A percentile compares a stretch with the other conserved stretches of the same genome.
Evolutionary conservation across 352 stramenopile species (phyloP).

Genomic region (Pythium apleroticum): DNA sequence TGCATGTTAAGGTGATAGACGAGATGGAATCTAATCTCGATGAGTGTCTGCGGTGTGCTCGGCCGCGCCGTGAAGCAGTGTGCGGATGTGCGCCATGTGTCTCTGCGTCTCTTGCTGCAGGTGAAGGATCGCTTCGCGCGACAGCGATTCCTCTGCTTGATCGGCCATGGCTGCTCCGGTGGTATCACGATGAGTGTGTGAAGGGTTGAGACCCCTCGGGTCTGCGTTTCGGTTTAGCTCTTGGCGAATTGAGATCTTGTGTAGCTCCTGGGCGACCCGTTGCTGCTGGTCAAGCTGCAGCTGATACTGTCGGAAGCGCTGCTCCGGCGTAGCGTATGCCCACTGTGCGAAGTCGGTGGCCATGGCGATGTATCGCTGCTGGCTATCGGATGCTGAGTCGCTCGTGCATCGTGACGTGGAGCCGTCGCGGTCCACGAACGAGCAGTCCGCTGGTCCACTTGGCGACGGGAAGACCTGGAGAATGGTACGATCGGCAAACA

Average conservation of each 20-base stretch:
- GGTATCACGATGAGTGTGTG: background rate
- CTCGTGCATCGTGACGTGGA: constrained; percentile 36
- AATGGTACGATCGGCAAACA: constrained; percentile 75
- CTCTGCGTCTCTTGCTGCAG: constrained; percentile 50
- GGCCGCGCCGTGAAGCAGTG: constrained; percentile 16
- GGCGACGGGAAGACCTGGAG: constrained; percentile 39
- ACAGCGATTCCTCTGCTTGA: constrained; percentile 1
- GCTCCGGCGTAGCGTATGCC: constrained; percentile 53
- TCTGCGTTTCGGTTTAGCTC: constrained; percentile 21
- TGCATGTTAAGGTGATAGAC: constrained; percentile 16
- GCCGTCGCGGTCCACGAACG: constrained; percentile 57
- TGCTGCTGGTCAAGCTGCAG: constrained; percentile 15
- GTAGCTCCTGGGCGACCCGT: constrained; percentile 20
- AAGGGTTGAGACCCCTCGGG: background rate
- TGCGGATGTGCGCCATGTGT: constrained; percentile 53
- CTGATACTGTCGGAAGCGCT: constrained; percentile 46
- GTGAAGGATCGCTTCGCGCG: constrained; percentile 28
- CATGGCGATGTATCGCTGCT: constrained; percentile 52
- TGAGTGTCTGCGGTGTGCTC: constrained; percentile 8
- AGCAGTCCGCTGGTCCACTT: constrained; percentile 34
- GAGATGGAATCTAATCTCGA: constrained; percentile 14
- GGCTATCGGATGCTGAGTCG: constrained; percentile 34
- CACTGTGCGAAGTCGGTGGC: constrained; percentile 66
- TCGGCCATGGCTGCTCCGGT: background rate
- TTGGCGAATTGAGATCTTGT: constrained; percentile 24